Base-by-base conservation (phyloP, 371 early-diverging fungal species). In the Rhizomucor pusillus region DNA sequence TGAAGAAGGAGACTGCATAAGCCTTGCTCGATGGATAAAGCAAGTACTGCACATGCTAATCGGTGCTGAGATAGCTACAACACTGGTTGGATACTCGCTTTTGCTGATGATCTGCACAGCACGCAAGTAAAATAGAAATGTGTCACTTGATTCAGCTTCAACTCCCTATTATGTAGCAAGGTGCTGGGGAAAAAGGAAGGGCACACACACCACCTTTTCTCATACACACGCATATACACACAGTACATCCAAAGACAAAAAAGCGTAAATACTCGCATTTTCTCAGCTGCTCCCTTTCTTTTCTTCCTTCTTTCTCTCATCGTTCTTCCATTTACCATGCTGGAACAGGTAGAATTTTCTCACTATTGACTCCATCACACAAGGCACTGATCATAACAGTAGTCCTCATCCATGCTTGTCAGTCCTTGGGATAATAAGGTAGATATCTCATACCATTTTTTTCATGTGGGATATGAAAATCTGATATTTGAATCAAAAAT, bases 391-490 rank as follows among this genome's bases (percentile, higher is more conserved):
- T 50, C 35, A 12, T 39, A n/a, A 19, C 44, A 57, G 58, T 44
- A 57, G 35, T 46, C 50, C 6, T 46, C 58, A 16, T 29, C 29
- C 29, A 36, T 51, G 11, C 50, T 57, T 46, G 51, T 50, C 13
- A 59, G 47, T 53, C 59, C 59, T 47, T 53, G 59, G 59, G 59
- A 59, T 14, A 59, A 59, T 35, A 41, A 56, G 49, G 56, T 56
- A 56, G 12, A 11, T 47, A 37, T 33, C 37, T 22, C 39, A 18
- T 37, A 16, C 14, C 19, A 5, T 19, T 16, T 41, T 41, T 19
- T 41, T 41, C 12, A 19, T 41, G 5, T 19, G 3, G 41, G 16
- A 41, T 5, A 19, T 16, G 14, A 11, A 41, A 5, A 11, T 16
- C 19, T 19, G 19, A 16, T 41, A 14, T 5, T 41, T 11, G 41